Percentiles rank a stretch among this genome's conserved stretches.
phyloP scores from a whole-genome alignment of 306 rosid species.

The Quercus cerris region DNA sequence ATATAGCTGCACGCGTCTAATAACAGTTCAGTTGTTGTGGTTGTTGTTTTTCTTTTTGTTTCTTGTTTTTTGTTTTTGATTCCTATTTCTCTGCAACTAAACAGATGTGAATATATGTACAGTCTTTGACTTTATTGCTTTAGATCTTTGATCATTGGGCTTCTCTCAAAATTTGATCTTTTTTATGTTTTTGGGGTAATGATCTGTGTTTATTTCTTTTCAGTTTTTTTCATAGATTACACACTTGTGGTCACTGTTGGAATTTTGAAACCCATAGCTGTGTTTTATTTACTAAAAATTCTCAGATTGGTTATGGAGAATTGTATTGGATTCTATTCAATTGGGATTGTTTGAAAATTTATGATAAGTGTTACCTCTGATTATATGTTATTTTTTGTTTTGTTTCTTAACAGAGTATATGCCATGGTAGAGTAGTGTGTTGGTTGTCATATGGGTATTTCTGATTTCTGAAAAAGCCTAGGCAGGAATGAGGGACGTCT shows the following conservation, averaged over 20 bases:
- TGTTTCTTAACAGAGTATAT: constrained; percentile 8
- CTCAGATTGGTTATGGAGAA: neutral
- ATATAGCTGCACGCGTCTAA: neutral
- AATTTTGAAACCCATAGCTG: neutral
- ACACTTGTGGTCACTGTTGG: neutral
- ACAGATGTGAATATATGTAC: neutral
- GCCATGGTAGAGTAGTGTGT: neutral
- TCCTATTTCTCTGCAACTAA: neutral
- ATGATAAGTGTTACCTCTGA: neutral
- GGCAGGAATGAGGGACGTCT: constrained; percentile 30
- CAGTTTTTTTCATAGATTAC: neutral
- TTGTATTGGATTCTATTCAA: neutral
- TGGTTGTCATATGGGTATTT: constrained; percentile 12
- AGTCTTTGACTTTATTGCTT: neutral
- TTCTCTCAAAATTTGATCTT: neutral
- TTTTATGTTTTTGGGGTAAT: neutral
- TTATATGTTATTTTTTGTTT: neutral
- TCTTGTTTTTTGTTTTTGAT: neutral
- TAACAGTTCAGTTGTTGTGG: neutral
- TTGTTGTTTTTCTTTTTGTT: neutral
- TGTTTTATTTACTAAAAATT: neutral
- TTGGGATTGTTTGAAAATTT: neutral
- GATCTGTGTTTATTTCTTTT: neutral
- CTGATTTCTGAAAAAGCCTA: constrained; percentile 8
- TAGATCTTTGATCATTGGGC: neutral